Evolutionary conservation across 345 rosid genomes (phyloP).

Genomic region (Firmiana major): DNA sequence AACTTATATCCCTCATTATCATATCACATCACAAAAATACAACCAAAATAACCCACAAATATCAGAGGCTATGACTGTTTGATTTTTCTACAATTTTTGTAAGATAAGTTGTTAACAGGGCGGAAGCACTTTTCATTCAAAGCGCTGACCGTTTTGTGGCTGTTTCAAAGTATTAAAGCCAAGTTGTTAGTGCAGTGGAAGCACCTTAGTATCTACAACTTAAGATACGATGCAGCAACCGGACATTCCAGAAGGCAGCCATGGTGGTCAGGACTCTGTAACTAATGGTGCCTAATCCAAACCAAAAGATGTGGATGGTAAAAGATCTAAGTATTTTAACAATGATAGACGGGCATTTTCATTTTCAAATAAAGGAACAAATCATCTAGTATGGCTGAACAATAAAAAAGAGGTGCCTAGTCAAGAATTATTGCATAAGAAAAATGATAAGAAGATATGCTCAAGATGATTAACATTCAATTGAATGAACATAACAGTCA

Average conservation of each 20-base stretch:
- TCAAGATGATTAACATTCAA: neutral
- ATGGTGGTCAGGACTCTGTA: neutral
- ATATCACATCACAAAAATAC: neutral
- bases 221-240: neutral
- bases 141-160: neutral
- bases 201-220: neutral
- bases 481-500: neutral
- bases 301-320: neutral
- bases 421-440: neutral
- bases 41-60: neutral
- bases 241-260: neutral
- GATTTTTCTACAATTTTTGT: neutral
- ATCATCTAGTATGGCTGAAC: neutral
- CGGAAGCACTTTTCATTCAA: neutral
- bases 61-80: neutral
- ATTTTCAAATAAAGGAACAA: neutral
- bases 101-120: neutral
- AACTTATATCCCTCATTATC: neutral
- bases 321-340: neutral
- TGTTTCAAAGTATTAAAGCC: neutral
- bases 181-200: neutral
- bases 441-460: neutral
- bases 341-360: neutral
- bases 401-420: neutral
- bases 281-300: neutral